Base-by-base conservation (phyloP, 163 green algal genomes). In the Scenedesmus sp. region DNA sequence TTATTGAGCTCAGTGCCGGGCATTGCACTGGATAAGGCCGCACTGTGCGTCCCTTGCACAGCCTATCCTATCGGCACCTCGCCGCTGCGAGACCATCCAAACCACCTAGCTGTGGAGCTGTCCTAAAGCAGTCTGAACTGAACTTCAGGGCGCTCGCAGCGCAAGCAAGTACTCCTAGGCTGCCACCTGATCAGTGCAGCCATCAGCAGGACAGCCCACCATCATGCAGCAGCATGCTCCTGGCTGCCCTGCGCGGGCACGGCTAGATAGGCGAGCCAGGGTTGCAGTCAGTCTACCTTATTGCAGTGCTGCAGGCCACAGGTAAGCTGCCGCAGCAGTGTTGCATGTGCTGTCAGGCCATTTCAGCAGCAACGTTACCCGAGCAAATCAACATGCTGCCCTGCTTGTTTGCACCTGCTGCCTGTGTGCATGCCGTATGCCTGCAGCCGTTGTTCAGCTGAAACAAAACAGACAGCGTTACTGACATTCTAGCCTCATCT, bases 191-290 rank as follows among this genome's bases (percentile, higher is more conserved):
- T 22, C 65, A 76, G 65, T 76, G 65, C 65, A 76, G 65, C 65
- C 65, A 76, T 76, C 65, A 53, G 61, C 61, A 81, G 61, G 83
- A 82, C 40, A 89, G 79, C 79, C 24, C 42, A 33, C 40, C 61
- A 89, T 18, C 56, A 89, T 89, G 83, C 83, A 89, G 40, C 83
- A 88, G 83, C 83, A 89, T 33, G 44, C 70, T 33, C 12, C 26
- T n/a, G 61, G 83, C 22, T 87, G 82, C 33, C 82, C 82, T 51
- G 42, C 83, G 24, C 73, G 83, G 61, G 61, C 59, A 51, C 83
- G 53, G 35, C 53, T 51, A 35, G 51, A 79, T 24, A 56, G 56
- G 15, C 5, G 83, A 24, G 10, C 59, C 35, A 79, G 35, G 35
- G 83, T 81, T 53, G 53, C 46, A 44, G 15, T 86, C 20, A 46